Percentiles rank a stretch among this genome's conserved stretches.
phyloP scores from a whole-genome alignment of 2,329 filamentous ascomycete genomes.

The Pseudovirgaria hyperparasitica region DNA sequence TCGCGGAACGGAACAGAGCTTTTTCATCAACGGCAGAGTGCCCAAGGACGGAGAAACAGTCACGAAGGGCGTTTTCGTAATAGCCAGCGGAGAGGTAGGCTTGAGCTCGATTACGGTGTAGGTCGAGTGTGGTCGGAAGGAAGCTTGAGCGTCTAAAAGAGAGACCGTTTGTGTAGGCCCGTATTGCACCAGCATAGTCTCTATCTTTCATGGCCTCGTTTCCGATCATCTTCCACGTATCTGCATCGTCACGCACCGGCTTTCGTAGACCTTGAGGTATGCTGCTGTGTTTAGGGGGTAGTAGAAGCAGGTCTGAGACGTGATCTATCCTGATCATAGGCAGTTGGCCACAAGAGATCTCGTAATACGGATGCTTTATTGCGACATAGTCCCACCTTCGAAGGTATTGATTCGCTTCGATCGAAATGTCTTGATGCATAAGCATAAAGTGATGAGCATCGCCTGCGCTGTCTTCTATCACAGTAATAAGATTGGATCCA shows the following conservation, averaged over 20 bases:
- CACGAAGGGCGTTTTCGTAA: neutral
- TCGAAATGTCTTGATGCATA: too few species aligned
- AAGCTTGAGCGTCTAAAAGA: neutral
- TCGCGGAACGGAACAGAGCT: too few species aligned
- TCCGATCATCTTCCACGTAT: neutral
- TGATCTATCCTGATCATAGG: constrained; percentile 1
- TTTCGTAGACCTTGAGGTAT: neutral
- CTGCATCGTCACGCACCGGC: too few species aligned
- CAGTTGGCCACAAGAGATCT: neutral
- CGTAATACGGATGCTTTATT: constrained; percentile 1
- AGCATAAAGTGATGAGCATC: too few species aligned
- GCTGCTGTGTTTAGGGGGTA: neutral
- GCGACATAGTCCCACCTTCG: too few species aligned
- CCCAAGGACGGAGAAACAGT: neutral
- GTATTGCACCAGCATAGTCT: neutral
- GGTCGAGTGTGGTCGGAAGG: neutral
- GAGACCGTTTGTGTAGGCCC: neutral
- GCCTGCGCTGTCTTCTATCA: too few species aligned
- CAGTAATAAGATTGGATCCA: too few species aligned
- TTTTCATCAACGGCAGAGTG: neutral
- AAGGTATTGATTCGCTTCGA: too few species aligned
- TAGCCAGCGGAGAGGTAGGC: neutral
- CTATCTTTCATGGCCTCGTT: neutral
- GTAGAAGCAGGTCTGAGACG: neutral
- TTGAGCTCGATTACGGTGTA: neutral